Percentiles rank a stretch among this genome's conserved stretches.
These are phyloP conservation scores for Neophaeococcomyces mojaviensis DNA, from an alignment of 2,329 filamentous ascomycete genomes.

Conservation along the genomic window DNA sequence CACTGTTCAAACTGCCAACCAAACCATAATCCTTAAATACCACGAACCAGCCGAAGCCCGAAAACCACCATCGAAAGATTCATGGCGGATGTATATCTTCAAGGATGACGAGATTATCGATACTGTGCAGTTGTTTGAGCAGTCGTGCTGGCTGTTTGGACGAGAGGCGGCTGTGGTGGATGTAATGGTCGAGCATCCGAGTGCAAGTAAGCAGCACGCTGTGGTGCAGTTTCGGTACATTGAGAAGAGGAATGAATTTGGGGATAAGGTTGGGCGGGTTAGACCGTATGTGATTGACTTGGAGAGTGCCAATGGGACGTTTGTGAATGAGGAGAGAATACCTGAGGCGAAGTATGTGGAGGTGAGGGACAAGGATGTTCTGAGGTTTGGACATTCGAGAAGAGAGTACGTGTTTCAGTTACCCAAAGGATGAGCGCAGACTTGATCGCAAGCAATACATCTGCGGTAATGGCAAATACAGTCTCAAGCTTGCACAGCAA, in stretches of 20 bases:
- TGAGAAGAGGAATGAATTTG: conserved; percentile 76
- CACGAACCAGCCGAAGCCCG: conserved; percentile 90
- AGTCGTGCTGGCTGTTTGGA: conserved; percentile 87
- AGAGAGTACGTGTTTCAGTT: conserved; percentile 96
- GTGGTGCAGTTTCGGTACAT: conserved; percentile 87
- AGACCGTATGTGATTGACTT: conserved; percentile 89
- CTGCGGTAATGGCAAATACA: too few relatives aligned
- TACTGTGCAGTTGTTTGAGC: conserved; percentile 65
- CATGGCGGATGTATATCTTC: conserved; percentile 91
- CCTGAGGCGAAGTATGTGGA: conserved; percentile 77
- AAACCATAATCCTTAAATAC: conserved; percentile 79
- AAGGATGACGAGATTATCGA: conserved; percentile 74
- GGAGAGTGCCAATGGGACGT: conserved; percentile 86
- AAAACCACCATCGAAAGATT: conserved; percentile 68
- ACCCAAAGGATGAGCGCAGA: conserved; percentile 29
- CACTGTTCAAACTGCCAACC: conserved; percentile 55
- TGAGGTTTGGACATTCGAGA: conserved; percentile 79
- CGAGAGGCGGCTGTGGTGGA: conserved; percentile 75
- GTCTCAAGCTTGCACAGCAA: too few relatives aligned
- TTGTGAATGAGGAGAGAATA: conserved; percentile 66
- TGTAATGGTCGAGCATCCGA: conserved; percentile 77
- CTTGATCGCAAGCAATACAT: too few relatives aligned
- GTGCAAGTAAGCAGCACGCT: conserved; percentile 90
- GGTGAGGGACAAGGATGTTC: conserved; percentile 76
- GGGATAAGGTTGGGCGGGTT: conserved; percentile 70